Base-by-base conservation (phyloP, 202 grass and related monocot species). In the Setaria italica region DNA sequence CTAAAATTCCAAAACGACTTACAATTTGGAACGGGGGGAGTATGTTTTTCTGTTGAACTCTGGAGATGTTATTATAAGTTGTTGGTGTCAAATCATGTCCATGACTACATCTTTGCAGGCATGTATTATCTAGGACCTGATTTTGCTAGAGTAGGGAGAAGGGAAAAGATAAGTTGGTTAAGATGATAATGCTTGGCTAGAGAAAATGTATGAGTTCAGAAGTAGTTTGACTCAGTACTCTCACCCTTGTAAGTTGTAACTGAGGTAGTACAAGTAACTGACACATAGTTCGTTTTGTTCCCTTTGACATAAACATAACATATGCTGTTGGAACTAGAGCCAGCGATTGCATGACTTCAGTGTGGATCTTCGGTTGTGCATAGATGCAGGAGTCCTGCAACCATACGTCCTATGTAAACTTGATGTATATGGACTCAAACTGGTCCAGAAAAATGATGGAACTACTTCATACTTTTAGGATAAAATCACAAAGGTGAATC, bases 81-180 rank as follows among this genome's bases (percentile, higher is more conserved):
- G 37, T 45, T 78, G 58, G 47, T 82, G 15, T 82, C 29, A 51
- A 75, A 73, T 85, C 41, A 48, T 62, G 25, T 21, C 46, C 14
- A 70, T 62, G 45, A 5, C 20, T 20, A 43, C 62, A 67, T 11
- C 62, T 78, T 78, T 82, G 57, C 51, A 72, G 19, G 51, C 34
- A 21, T 17, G 33, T 64, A 65, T 57, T 45, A 66, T 57, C 16
- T 78, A 82, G 39, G 65, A 67, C 48, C 67, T 79, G 58, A 74
- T 84, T 88, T 84, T 67, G 47, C 15, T 84, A 84, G 59, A 74
- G 17, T 49, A 58, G 29, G 32, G 13, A 25, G 51, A 39, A n/a
- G 81, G 21, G n/a, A 88, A 77, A 53, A 59, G 59, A 42, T 49
- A 74, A n/a, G 25, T 39, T 50, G 49, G 59, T 25, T 47, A 43